Evolutionary conservation across 306 rosid species (phyloP), one percentile per base, ranked within the genome.

Genomic region (Phaseolus lunatus): DNA sequence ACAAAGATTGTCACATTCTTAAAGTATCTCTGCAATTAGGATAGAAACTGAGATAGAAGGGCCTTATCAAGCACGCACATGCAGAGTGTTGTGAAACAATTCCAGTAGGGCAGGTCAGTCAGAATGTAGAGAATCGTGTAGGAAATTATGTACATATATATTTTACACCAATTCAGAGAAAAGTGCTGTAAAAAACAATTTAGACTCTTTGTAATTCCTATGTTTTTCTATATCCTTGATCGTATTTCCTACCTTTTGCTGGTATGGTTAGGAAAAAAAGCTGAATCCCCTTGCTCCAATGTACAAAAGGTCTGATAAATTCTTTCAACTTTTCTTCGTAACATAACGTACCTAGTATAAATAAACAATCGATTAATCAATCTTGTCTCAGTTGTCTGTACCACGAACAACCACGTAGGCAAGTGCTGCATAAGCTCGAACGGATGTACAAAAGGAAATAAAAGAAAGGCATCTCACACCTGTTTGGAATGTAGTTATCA

Each of bases 401-500:
- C 8, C 71, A 73, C 52, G 48, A 80, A 62, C 67, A 26, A 54
- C 33, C 26, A 24, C 43, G 33, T 45, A 44, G 57, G 53, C 44
- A 19, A 29, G 74, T 63, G 78, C n/a, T 26, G 47, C 52, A 11
- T 29, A 64, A 43, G 63, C 58, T 70, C 22, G 31, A 23, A 45
- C 0, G 39, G 24, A 69, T 80, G 76, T 68, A 58, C 27, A 69
- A 8, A 64, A 65, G 47, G 75, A 43, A 48, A 67, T n/a, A 54
- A 43, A 62, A 54, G 41, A 61, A 61, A 53, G 67, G 20, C 9
- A 37, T 48, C 58, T 49, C 80, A 58, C 47, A 70, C 78, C 80
- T 74, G 81, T 77, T 75, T 62, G 72, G 75, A 49, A 77, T 54
- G 27, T 78, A 67, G 45, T 80, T 72, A 79, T 57, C 77, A 76